Percentiles rank a stretch among this genome's conserved stretches.
Conservation (phyloP, 345 rosid species). For the Cochlearia excelsa region DNA sequence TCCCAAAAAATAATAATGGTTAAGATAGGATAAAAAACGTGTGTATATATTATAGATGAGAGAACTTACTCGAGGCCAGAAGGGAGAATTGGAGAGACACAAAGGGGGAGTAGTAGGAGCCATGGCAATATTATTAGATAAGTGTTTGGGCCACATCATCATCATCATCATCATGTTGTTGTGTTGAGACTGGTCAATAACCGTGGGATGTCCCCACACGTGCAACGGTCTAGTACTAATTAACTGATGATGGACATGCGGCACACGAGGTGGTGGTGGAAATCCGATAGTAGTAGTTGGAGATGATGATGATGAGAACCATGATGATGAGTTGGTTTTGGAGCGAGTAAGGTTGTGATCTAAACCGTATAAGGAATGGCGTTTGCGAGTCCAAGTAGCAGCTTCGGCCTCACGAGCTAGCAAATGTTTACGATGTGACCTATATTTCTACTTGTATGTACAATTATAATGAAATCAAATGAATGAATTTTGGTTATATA, state of each 20-base stretch:
- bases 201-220: conserved; percentile 95
- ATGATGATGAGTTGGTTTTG: no score
- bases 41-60: not conserved
- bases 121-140: conserved; percentile 31
- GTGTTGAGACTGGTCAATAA: conserved; percentile 22
- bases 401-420: conserved; percentile 85
- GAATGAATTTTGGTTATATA: no score
- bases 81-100: conserved; percentile 32
- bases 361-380: conserved; percentile 48
- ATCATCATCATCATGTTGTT: conserved; percentile 11
- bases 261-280: conserved; percentile 7
- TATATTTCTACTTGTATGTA: conserved; percentile 51
- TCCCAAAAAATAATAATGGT: no score
- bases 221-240: conserved; percentile 59
- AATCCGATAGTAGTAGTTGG: conserved; percentile 66
- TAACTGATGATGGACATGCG: conserved; percentile 35
- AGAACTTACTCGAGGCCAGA: conserved; percentile 32
- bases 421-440: conserved; percentile 84
- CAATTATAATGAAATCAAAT: no score
- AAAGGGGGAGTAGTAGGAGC: conserved; percentile 25
- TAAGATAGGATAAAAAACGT: not conserved
- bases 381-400: conserved; percentile 67
- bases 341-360: no score
- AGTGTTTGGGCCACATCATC: conserved; percentile 61
- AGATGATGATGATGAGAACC: conserved; percentile 14